These are phyloP conservation scores for Yamagishiella unicocca DNA, from an alignment of 139 green algal genomes.

Conservation along the genomic window DNA sequence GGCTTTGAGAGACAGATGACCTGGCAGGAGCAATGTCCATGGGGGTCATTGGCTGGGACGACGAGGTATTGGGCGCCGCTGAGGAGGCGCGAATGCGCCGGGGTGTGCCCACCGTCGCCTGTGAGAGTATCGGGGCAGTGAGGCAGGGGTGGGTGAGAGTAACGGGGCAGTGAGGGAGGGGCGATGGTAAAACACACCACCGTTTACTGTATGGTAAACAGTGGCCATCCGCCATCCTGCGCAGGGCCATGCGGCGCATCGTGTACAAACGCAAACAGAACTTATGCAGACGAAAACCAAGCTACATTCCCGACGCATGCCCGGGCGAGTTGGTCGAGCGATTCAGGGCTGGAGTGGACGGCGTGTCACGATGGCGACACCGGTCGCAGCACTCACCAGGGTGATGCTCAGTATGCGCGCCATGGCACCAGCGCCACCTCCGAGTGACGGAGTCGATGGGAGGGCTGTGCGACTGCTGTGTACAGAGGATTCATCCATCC, in stretches of 20 bases:
- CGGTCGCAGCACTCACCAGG: not conserved
- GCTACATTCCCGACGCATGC: not conserved
- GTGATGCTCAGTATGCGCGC: not conserved
- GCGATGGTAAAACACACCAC: too few relatives aligned
- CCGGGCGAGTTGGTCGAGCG: not conserved
- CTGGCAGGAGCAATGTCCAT: too few relatives aligned
- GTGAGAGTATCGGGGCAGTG: too few relatives aligned
- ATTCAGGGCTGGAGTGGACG: not conserved
- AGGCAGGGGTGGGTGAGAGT: too few relatives aligned
- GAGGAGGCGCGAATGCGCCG: too few relatives aligned
- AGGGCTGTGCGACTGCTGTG: not conserved
- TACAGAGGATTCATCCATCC: not conserved
- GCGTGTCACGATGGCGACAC: not conserved
- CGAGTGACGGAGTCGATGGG: not conserved
- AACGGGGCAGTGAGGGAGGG: too few relatives aligned
- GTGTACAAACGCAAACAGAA: not conserved
- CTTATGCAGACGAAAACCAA: not conserved
- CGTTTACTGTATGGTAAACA: too few relatives aligned
- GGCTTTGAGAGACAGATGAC: too few relatives aligned
- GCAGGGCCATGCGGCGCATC: not conserved
- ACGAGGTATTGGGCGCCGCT: too few relatives aligned
- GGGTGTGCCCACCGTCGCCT: too few relatives aligned
- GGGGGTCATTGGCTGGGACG: too few relatives aligned
- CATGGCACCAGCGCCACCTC: not conserved
- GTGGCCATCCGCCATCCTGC: too few relatives aligned